Base-by-base conservation (phyloP, 768 basidiomycete genomes). In the Podaxis sp. region DNA sequence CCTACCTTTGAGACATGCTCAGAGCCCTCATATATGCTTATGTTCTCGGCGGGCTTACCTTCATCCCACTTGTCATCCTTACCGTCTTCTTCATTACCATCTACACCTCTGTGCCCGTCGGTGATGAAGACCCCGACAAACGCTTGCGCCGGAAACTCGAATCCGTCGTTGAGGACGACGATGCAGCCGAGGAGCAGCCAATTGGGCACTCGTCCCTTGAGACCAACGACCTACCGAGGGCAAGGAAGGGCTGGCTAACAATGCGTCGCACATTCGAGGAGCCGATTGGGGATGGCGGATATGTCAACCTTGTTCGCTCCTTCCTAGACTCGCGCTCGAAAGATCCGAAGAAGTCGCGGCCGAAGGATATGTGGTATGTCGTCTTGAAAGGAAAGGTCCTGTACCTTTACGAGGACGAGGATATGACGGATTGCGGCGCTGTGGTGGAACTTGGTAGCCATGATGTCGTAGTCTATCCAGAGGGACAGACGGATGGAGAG, bases 341-440 rank as follows among this genome's bases (percentile, higher is more conserved):
- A 71, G 92, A 94, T 74, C 90, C 93, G 7, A 91, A 89, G 70
- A 81, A 85, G 46, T 87, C 90, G 13, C 82, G 91, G 55, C 93
- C 94, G 15, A 94, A 93, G 76, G 96, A 97, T 72, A 89, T 84
- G 84, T 97, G 92, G 88, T 97, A 89, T 72, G 91, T 90, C 57
- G 93, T 89, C 6, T 82, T 98, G 72, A 98, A 98, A 80, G 93
- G 91, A 49, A 90, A 86, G 69, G 88, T 96, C 41, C 77, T 98
- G 33, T 98, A 94, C 75, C 78, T 98, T 22, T 98, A 97, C 76
- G 94, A 96, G 74, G 92, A 96, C 74, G 94, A 97, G 75, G 82
- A 79, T 15, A 92, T 93, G 88, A 83, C 84, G 57, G 96, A 98
- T 67, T 95, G 93, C 75, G 90, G 89, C 70, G 94, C 89, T 3